phyloP scores from a whole-genome alignment of 2,329 filamentous ascomycete genomes.

The Clathrospora elynae region DNA sequence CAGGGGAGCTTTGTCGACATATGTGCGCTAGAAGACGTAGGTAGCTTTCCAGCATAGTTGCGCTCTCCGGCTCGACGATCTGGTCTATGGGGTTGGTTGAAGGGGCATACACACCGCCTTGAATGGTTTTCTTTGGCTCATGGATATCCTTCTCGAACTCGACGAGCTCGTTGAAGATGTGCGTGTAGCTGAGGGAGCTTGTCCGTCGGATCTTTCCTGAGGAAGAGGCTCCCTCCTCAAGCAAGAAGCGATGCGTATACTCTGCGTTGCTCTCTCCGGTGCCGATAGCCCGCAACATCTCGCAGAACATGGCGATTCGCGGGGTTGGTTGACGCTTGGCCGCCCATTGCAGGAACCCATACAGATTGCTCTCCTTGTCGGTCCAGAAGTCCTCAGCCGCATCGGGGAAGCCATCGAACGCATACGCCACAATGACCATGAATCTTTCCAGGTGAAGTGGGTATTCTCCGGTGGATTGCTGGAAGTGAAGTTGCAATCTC shows the following conservation, averaged over 20 bases:
- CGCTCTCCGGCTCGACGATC: slow-evolving; percentile 87
- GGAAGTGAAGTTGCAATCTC: slow-evolving; percentile 52
- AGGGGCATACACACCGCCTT: slow-evolving; percentile 60
- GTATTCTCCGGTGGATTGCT: slow-evolving; percentile 58
- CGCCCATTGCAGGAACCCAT: slow-evolving; percentile 97
- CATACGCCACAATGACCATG: slow-evolving; percentile 87
- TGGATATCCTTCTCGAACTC: slow-evolving; percentile 81
- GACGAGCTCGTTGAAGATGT: slow-evolving; percentile 88
- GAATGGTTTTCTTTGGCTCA: slow-evolving; percentile 68
- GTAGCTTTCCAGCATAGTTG: slow-evolving; percentile 96
- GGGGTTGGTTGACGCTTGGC: slow-evolving; percentile 92
- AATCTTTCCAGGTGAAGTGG: slow-evolving; percentile 78
- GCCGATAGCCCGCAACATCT: slow-evolving; percentile 89
- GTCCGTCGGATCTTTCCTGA: slow-evolving; percentile 80
- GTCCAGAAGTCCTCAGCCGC: slow-evolving; percentile 89
- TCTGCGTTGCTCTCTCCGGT: slow-evolving; percentile 81
- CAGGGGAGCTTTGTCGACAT: slow-evolving; percentile 71
- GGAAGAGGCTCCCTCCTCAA: slow-evolving; percentile 74
- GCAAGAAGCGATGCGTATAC: slow-evolving; percentile 83
- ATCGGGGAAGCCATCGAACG: slow-evolving; percentile 84
- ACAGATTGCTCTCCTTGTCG: slow-evolving; percentile 88
- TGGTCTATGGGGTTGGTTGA: slow-evolving; percentile 47
- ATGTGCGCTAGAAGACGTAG: slow-evolving; percentile 85
- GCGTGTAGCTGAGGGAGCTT: slow-evolving; percentile 86
- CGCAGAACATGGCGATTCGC: slow-evolving; percentile 94